Percentiles rank a stretch among this genome's conserved stretches.
phyloP scores from a whole-genome alignment of 257 asterid genomes.

The Scutellaria galericulata region DNA sequence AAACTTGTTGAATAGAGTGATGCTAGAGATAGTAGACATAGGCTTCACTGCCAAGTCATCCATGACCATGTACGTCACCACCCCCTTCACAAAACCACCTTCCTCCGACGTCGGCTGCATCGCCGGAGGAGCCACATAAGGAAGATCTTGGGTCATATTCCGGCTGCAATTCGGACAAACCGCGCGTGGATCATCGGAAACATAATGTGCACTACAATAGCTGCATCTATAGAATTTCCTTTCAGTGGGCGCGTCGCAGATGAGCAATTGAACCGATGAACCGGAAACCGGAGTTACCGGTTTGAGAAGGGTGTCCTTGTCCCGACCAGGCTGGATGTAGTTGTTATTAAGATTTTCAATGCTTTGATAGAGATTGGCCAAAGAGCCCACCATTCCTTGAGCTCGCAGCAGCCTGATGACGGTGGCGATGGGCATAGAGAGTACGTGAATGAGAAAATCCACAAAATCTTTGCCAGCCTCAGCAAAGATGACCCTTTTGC shows the following conservation, averaged over 20 bases:
- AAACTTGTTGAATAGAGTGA: slow-evolving; percentile 33
- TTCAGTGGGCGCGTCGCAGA: neutral
- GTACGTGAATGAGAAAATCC: slow-evolving; percentile 48
- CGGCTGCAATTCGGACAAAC: neutral
- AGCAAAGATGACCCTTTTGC: slow-evolving; percentile 43
- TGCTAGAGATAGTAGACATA: slow-evolving; percentile 36
- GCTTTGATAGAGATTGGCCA: slow-evolving; percentile 42
- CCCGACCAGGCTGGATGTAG: slow-evolving; percentile 30
- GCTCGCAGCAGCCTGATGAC: slow-evolving; percentile 27
- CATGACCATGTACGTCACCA: slow-evolving; percentile 41
- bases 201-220: too few relatives aligned
- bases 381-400: slow-evolving; percentile 40
- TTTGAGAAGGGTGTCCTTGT: slow-evolving; percentile 37
- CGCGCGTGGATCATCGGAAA: neutral
- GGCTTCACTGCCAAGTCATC: slow-evolving; percentile 42
- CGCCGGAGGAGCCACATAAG: slow-evolving; percentile 31
- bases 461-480: slow-evolving; percentile 48
- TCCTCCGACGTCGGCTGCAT: neutral
- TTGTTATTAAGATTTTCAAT: slow-evolving; percentile 30
- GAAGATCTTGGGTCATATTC: neutral
- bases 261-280: too few relatives aligned
- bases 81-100: slow-evolving; percentile 49
- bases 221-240: neutral
- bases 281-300: slow-evolving; percentile 4
- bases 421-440: slow-evolving; percentile 41